These are phyloP conservation scores for Fusarium tanahbumbuense DNA, from an alignment of 2,329 filamentous ascomycete species.

Conservation along the genomic window DNA sequence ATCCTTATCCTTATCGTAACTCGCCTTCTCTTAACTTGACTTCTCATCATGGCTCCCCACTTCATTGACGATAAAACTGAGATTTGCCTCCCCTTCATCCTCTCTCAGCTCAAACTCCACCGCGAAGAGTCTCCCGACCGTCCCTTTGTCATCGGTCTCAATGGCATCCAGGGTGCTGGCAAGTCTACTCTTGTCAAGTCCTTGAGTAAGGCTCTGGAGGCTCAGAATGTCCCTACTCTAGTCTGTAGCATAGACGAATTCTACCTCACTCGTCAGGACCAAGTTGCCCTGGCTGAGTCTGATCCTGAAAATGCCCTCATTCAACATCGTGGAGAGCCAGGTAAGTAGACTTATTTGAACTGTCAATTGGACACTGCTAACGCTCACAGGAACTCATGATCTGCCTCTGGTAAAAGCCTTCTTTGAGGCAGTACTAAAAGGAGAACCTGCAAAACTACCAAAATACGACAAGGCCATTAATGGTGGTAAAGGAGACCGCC, in stretches of 20 bases:
- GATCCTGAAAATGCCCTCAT: slow-evolving; percentile 80
- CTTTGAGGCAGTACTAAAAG: slow-evolving; percentile 68
- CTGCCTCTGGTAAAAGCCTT: slow-evolving; percentile 71
- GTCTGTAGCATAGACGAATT: slow-evolving; percentile 91
- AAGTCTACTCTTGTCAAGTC: slow-evolving; percentile 87
- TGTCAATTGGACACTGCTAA: slow-evolving; percentile 5
- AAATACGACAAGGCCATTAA: slow-evolving; percentile 87
- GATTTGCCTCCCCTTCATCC: slow-evolving; percentile 81
- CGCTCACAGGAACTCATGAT: slow-evolving; percentile 72
- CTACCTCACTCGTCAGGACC: slow-evolving; percentile 79
- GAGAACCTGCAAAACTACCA: slow-evolving; percentile 69
- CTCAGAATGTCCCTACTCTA: slow-evolving; percentile 70
- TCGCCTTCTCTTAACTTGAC: neutral
- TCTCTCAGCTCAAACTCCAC: slow-evolving; percentile 67
- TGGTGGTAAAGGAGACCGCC: slow-evolving; percentile 80
- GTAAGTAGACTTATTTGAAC: slow-evolving; percentile 48
- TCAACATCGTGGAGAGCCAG: slow-evolving; percentile 85
- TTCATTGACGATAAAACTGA: slow-evolving; percentile 82
- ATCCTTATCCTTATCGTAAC: slow-evolving; percentile 20
- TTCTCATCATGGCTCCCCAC: slow-evolving; percentile 45
- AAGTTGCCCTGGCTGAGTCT: slow-evolving; percentile 71
- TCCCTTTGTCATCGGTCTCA: slow-evolving; percentile 86
- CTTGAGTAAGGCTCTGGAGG: slow-evolving; percentile 70
- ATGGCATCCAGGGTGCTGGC: slow-evolving; percentile 90
- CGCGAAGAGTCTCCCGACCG: slow-evolving; percentile 54